Evolutionary conservation across 2,329 filamentous ascomycete species (phyloP).

Genomic region (Zopfia rhizophila): DNA sequence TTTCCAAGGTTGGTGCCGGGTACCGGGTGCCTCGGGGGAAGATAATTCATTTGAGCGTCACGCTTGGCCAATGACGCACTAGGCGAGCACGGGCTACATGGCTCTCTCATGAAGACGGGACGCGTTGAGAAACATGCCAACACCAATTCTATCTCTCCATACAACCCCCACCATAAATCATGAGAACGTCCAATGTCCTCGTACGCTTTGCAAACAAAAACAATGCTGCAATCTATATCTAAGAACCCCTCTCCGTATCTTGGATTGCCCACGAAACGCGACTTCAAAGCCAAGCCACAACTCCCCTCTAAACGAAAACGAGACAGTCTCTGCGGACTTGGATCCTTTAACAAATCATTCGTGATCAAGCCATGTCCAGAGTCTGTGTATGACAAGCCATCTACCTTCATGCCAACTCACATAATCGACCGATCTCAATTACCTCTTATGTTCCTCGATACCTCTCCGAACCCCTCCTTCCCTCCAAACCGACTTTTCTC

Average conservation of each 20-base stretch:
- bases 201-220: constrained; percentile 43
- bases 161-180: no score
- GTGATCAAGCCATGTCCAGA: constrained; percentile 43
- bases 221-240: constrained; percentile 38
- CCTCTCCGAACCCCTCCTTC: constrained; percentile 32
- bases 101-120: no score
- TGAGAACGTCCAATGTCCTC: constrained; percentile 39
- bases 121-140: no score
- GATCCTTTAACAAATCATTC: constrained; percentile 39
- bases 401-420: constrained; percentile 46
- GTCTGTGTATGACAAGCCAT: constrained; percentile 40
- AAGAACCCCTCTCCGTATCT: constrained; percentile 31
- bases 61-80: neutral
- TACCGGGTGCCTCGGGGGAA: no score
- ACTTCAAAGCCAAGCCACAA: constrained; percentile 32
- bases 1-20: no score
- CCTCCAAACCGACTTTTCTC: constrained; percentile 46
- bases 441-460: constrained; percentile 51
- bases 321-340: constrained; percentile 42
- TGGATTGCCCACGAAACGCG: constrained; percentile 35
- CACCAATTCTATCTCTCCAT: constrained; percentile 5
- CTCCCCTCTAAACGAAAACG: constrained; percentile 44
- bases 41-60: neutral
- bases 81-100: neutral
- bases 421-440: constrained; percentile 49